These are phyloP conservation scores for Drechslerella stenobrocha DNA, from an alignment of 2,329 filamentous ascomycete species.

Conservation along the genomic window DNA sequence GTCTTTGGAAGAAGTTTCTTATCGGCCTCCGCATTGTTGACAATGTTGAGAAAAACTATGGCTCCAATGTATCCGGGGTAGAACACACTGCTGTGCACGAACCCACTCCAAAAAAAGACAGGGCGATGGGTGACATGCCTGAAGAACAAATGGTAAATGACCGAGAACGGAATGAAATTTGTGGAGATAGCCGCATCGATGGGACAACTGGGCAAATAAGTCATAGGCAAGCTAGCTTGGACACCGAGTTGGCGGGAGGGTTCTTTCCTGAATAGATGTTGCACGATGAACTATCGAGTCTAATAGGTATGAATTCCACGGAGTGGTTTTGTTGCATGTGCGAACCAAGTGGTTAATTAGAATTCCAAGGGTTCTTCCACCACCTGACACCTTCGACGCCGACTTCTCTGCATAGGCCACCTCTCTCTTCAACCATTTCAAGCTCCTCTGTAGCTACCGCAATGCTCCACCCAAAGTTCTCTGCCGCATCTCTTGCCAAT, in stretches of 20 bases:
- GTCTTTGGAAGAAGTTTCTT: conserved; percentile 65
- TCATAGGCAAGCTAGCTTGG: too few relatives aligned
- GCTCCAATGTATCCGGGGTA: not conserved
- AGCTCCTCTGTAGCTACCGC: conserved; percentile 94
- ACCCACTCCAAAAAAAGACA: too few relatives aligned
- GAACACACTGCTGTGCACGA: not conserved
- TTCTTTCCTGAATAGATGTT: conserved; percentile 27
- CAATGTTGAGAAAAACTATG: conserved; percentile 66
- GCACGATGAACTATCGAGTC: not conserved
- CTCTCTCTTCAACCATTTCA: conserved; percentile 93
- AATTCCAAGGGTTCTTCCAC: conserved; percentile 71
- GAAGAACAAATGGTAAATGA: too few relatives aligned
- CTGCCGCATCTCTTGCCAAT: conserved; percentile 84
- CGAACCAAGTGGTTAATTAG: conserved; percentile 51
- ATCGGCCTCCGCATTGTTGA: conserved; percentile 70
- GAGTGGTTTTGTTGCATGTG: conserved; percentile 41
- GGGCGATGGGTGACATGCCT: too few relatives aligned
- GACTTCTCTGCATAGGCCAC: conserved; percentile 85
- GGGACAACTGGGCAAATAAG: too few relatives aligned
- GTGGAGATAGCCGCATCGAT: too few relatives aligned
- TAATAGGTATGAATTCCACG: not conserved
- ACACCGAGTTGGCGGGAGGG: too few relatives aligned
- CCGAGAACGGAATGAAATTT: too few relatives aligned
- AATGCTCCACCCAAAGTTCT: conserved; percentile 93
- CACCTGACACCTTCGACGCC: conserved; percentile 87